Base-by-base conservation (phyloP, 352 stramenopile species). In the Phytophthora kernoviae region DNA sequence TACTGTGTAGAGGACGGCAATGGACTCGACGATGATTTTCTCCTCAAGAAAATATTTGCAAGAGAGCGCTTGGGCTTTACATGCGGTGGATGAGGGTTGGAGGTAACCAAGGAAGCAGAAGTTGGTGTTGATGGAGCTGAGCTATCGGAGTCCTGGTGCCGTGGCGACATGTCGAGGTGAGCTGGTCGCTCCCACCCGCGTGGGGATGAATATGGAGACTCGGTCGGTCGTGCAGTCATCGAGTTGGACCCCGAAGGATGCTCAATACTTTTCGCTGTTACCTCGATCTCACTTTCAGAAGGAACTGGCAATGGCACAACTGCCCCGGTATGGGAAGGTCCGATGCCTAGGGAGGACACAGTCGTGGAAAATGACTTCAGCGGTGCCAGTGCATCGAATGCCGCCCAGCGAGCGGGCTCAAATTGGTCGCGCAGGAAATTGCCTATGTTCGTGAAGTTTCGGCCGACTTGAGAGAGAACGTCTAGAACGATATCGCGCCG, bases 401-500 rank as follows among this genome's bases (percentile, higher is more conserved):
- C 58, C 1, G 74, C 81, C 86, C 80, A 92, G 5, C 84, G 69
- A 24, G 69, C 81, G 26, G 87, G 62, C 42, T 93, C 86, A 27
- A 93, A 87, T 15, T 92, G 81, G 52, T 93, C 86, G 1, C 82
- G 81, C 46, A 95, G 49, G 43, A 95, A 91, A 15, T 87, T 90
- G 5, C 78, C 82, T 18, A 95, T 89, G 70, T 93, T 95, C 46
- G 82, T 88, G 53, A 95, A 95, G 58, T 95, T 93, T 15, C 86
- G 80, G 1, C 86, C 86, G 2, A 93, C 86, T 57, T 95, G 86
- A 3, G 84, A 93, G 4, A 95, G 68, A 20, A 95, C 76, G 51
- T 95, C 84, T 10, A 95, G 64, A 11, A 95, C 70, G 22, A 95
- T 87, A 36, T 95, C 86, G 0, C 84, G 79, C 3, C 84, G 84